phyloP scores from a whole-genome alignment of 2,329 filamentous ascomycete genomes.

The Monosporascus sp. region DNA sequence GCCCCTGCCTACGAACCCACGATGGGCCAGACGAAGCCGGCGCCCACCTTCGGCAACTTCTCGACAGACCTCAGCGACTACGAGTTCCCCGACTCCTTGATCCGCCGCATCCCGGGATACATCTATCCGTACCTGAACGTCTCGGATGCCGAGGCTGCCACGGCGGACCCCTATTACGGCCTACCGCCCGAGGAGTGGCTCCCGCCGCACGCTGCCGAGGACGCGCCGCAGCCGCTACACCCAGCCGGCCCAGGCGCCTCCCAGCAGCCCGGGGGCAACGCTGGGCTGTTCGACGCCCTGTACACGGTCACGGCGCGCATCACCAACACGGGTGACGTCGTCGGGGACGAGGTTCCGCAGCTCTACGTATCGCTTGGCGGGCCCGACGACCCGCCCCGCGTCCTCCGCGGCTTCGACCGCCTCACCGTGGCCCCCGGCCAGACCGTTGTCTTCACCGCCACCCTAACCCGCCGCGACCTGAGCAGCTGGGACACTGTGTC shows the following conservation, averaged over 20 bases:
- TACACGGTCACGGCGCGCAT: conserved; percentile 64
- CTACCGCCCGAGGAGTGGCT: conserved; percentile 51
- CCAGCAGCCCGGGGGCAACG: conserved; percentile 59
- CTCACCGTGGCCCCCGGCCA: conserved; percentile 66
- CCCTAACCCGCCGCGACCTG: conserved; percentile 73
- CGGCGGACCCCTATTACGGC: conserved; percentile 56
- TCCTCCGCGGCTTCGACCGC: conserved; percentile 78
- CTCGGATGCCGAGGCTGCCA: conserved; percentile 50
- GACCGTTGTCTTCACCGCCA: conserved; percentile 59
- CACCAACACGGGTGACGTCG: conserved; percentile 62
- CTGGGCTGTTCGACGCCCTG: conserved; percentile 60
- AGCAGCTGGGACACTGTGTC: conserved; percentile 75
- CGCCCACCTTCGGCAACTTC: conserved; percentile 59
- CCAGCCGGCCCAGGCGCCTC: conserved; percentile 33
- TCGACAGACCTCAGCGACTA: conserved; percentile 61
- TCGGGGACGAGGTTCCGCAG: conserved; percentile 69
- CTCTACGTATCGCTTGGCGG: conserved; percentile 79
- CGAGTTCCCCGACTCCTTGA: conserved; percentile 54
- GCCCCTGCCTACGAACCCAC: conserved; percentile 52
- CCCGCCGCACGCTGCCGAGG: conserved; percentile 53
- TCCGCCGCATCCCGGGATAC: conserved; percentile 47
- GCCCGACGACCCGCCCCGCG: conserved; percentile 58
- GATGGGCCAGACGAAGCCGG: conserved; percentile 53
- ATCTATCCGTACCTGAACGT: conserved; percentile 71
- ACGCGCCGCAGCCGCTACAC: conserved; percentile 50